These are phyloP conservation scores for Calonectria pauciramosa DNA, from an alignment of 2,329 filamentous ascomycete species.

Conservation along the genomic window DNA sequence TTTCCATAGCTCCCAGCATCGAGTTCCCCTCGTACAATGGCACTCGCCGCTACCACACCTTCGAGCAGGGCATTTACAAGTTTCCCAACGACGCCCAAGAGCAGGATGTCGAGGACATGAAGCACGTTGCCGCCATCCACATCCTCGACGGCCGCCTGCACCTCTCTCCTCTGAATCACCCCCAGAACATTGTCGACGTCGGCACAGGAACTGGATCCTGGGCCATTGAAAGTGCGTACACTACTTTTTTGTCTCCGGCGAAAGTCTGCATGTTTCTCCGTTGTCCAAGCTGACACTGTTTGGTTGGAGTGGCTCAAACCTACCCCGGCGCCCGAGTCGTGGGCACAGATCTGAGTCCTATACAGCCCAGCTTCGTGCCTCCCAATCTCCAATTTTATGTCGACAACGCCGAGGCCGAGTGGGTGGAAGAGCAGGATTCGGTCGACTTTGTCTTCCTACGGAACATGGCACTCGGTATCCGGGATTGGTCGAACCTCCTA, in stretches of 20 bases:
- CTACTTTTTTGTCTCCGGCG: neutral
- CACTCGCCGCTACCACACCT: constrained; percentile 55
- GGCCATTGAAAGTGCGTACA: constrained; percentile 57
- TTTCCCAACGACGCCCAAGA: constrained; percentile 58
- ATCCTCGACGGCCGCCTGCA: constrained; percentile 54
- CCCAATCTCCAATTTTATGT: constrained; percentile 53
- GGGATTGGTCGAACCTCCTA: constrained; percentile 28
- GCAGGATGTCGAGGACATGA: constrained; percentile 57
- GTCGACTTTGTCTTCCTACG: constrained; percentile 47
- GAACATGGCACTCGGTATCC: constrained; percentile 51
- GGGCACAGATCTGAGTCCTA: constrained; percentile 55
- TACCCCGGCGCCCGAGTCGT: constrained; percentile 52
- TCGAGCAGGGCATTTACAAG: constrained; percentile 52
- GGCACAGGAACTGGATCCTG: constrained; percentile 54
- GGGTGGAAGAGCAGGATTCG: constrained; percentile 36
- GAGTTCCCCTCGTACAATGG: constrained; percentile 55
- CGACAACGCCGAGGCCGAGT: constrained; percentile 48
- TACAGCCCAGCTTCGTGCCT: constrained; percentile 53
- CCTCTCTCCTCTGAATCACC: constrained; percentile 55
- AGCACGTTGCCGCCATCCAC: constrained; percentile 52
- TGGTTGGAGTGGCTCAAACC: constrained; percentile 46
- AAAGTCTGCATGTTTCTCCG: neutral
- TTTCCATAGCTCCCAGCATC: constrained; percentile 39
- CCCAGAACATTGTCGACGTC: constrained; percentile 54
- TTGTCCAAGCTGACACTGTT: neutral